Conservation (phyloP, 139 green algal species). For the Yamagishiella unicocca region DNA sequence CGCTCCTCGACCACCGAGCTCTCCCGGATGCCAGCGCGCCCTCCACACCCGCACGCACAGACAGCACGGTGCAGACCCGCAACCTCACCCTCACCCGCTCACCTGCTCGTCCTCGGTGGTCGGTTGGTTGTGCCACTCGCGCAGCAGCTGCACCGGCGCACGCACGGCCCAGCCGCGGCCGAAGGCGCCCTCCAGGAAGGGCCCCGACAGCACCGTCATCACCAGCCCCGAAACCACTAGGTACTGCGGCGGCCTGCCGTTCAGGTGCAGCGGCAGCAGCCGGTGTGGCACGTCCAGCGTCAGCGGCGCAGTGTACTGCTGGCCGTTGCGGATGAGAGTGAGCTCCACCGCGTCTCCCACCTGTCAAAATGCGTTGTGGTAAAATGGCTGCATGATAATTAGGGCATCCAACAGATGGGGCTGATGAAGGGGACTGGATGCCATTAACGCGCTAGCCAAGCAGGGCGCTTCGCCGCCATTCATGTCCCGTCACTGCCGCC, state of each 20-base stretch:
- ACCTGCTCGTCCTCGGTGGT: neutral
- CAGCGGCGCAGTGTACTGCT: neutral
- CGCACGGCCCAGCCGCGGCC: slow-evolving; percentile 26
- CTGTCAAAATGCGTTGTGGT: neutral
- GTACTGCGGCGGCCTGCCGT: slow-evolving; percentile 3
- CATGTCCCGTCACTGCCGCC: too few relatives aligned
- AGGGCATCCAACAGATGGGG: too few relatives aligned
- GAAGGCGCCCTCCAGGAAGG: slow-evolving; percentile 46
- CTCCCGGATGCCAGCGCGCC: too few relatives aligned
- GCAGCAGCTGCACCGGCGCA: slow-evolving; percentile 30
- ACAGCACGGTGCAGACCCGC: neutral
- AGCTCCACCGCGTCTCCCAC: slow-evolving; percentile 42
- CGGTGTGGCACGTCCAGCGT: slow-evolving; percentile 20
- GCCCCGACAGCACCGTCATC: slow-evolving; percentile 26
- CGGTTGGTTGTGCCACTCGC: slow-evolving; percentile 27
- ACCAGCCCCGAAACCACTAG: slow-evolving; percentile 19
- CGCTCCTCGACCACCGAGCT: too few relatives aligned
- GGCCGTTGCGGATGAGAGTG: slow-evolving; percentile 28
- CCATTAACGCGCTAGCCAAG: too few relatives aligned
- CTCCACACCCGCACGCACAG: too few relatives aligned
- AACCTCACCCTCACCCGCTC: neutral
- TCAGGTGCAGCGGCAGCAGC: slow-evolving; percentile 32
- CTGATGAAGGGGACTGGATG: too few relatives aligned
- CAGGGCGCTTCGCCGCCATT: too few relatives aligned
- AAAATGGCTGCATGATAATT: too few relatives aligned